A percentile compares a stretch with the other conserved stretches of the same genome.
These are phyloP conservation scores for Aspergillus homomorphus DNA, from an alignment of 495 filamentous ascomycete genomes.

Conservation along the genomic window DNA sequence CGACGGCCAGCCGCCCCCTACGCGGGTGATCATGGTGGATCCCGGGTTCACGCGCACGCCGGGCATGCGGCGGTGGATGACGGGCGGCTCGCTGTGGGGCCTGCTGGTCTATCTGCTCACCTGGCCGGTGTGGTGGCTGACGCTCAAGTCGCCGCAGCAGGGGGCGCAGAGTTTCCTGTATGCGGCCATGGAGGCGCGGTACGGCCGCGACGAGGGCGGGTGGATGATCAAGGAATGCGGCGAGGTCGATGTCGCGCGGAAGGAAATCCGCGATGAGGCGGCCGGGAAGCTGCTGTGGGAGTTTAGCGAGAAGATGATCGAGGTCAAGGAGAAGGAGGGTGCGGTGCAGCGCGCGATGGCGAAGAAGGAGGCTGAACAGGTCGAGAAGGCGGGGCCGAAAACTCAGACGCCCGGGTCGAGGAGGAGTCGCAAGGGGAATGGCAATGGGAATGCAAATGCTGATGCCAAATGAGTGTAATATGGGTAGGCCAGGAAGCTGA, in stretches of 20 bases:
- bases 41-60: slow-evolving; percentile 82
- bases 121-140: slow-evolving; percentile 79
- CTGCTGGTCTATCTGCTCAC: slow-evolving; percentile 71
- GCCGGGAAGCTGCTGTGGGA: slow-evolving; percentile 84
- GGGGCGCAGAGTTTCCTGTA: slow-evolving; percentile 85
- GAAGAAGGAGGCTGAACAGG: slow-evolving; percentile 62
- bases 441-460: slow-evolving; percentile 6
- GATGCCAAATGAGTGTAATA: too few relatives aligned
- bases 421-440: slow-evolving; percentile 39
- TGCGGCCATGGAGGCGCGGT: slow-evolving; percentile 75
- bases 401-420: slow-evolving; percentile 41
- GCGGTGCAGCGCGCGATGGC: slow-evolving; percentile 61
- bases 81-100: slow-evolving; percentile 78
- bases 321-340: slow-evolving; percentile 75
- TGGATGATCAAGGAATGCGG: slow-evolving; percentile 83
- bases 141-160: slow-evolving; percentile 77
- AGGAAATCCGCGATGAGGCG: slow-evolving; percentile 75
- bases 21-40: slow-evolving; percentile 78
- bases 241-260: slow-evolving; percentile 63
- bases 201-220: slow-evolving; percentile 64
- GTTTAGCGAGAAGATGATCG: slow-evolving; percentile 79
- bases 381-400: slow-evolving; percentile 32
- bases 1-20: slow-evolving; percentile 75
- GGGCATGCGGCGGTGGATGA: slow-evolving; percentile 81
- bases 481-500: too few relatives aligned